A percentile compares a stretch with the other conserved stretches of the same genome.
These are phyloP conservation scores for Retiboletus flavoniger DNA, from an alignment of 1,284 basidiomycete genomes.

Conservation along the genomic window DNA sequence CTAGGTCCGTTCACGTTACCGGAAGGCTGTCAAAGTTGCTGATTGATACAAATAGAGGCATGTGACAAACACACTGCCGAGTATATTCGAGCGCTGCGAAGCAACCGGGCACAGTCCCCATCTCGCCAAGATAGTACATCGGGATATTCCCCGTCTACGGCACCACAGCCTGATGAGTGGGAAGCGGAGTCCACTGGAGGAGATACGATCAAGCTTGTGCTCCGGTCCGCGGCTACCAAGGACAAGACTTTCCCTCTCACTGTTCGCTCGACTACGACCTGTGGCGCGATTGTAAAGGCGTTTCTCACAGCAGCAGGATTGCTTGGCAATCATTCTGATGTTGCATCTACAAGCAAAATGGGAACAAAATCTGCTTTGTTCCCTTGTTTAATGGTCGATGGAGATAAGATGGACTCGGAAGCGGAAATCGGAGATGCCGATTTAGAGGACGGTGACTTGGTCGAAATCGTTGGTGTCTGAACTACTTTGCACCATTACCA, in stretches of 20 bases:
- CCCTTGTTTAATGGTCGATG: constrained; percentile 62
- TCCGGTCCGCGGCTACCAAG: constrained; percentile 53
- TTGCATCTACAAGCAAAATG: constrained; percentile 31
- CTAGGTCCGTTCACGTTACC: constrained; percentile 46
- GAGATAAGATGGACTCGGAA: constrained; percentile 59
- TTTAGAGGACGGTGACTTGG: constrained; percentile 72
- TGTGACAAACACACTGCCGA: constrained; percentile 61
- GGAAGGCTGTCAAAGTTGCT: constrained; percentile 5
- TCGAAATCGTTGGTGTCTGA: constrained; percentile 68
- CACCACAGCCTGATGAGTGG: constrained; percentile 40
- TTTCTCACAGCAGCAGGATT: constrained; percentile 66
- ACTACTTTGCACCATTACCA: constrained; percentile 4
- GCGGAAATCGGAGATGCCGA: constrained; percentile 61
- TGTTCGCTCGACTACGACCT: constrained; percentile 71
- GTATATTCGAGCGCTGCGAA: constrained; percentile 50
- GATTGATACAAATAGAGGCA: constrained; percentile 48
- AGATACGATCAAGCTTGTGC: constrained; percentile 58
- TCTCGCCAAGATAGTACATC: constrained; percentile 12
- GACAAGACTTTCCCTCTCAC: constrained; percentile 57
- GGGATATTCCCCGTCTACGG: constrained; percentile 9
- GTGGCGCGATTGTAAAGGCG: constrained; percentile 67
- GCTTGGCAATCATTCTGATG: constrained; percentile 48
- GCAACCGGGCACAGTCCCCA: constrained; percentile 30
- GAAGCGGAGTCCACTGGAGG: constrained; percentile 42
- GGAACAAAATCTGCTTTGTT: constrained; percentile 32